A percentile compares a stretch with the other conserved stretches of the same genome.
phyloP scores from a whole-genome alignment of 2,329 filamentous ascomycete genomes.

The Aureobasidium leucospermi region DNA sequence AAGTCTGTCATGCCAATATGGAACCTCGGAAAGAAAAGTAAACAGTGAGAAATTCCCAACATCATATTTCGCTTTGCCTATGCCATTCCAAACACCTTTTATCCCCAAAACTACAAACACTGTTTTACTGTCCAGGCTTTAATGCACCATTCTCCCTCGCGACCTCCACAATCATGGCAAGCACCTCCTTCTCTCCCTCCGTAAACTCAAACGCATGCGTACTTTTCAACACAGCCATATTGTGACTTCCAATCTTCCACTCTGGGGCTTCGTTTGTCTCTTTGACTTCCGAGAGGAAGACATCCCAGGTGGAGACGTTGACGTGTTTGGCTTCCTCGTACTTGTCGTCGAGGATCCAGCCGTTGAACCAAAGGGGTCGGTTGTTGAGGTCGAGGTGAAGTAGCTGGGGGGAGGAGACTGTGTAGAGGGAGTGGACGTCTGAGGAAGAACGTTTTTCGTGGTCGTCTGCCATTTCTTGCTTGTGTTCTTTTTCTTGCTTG shows the following conservation, averaged over 20 bases:
- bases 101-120: not conserved
- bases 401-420: constrained; percentile 40
- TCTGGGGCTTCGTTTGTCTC: constrained; percentile 22
- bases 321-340: constrained; percentile 30
- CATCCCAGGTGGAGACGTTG: constrained; percentile 32
- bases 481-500: not conserved
- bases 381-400: constrained; percentile 37
- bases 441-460: not conserved
- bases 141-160: constrained; percentile 17
- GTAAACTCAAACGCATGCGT: constrained; percentile 23
- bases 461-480: not conserved
- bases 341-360: constrained; percentile 38
- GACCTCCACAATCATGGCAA: constrained; percentile 27
- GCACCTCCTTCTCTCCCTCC: constrained; percentile 21
- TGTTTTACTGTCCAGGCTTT: not conserved
- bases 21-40: too few relatives aligned
- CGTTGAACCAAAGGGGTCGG: constrained; percentile 42
- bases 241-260: constrained; percentile 30
- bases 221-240: constrained; percentile 31
- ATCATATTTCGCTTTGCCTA: too few relatives aligned
- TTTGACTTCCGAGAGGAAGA: constrained; percentile 27
- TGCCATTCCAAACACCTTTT: not conserved
- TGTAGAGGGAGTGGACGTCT: constrained; percentile 15
- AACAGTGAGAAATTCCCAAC: not conserved
- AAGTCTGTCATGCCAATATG: not conserved